phyloP scores from a whole-genome alignment of 805 yeast species.

The Myxozyma mucilagina region DNA sequence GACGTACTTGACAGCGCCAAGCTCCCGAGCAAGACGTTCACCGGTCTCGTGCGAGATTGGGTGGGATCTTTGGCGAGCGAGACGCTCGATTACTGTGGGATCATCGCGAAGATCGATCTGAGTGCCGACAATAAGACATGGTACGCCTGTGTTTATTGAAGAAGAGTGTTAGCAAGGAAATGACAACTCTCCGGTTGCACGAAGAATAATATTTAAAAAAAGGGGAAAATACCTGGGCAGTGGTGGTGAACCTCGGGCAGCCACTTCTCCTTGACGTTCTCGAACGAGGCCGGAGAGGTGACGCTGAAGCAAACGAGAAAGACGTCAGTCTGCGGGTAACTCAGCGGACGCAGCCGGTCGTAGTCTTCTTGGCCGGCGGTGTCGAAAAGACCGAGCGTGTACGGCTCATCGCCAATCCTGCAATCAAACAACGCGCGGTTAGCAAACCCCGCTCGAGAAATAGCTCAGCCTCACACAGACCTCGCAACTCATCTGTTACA shows the following conservation, averaged over 20 bases:
- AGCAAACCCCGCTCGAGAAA: not conserved
- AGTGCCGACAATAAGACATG: conserved; percentile 95
- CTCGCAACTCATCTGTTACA: not conserved
- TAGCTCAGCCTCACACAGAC: not conserved
- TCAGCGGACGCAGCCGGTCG: conserved; percentile 93
- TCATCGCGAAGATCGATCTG: conserved; percentile 94
- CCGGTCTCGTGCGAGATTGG: conserved; percentile 88
- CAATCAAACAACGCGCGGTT: not conserved
- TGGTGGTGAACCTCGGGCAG: conserved; percentile 97
- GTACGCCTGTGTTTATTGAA: conserved; percentile 70
- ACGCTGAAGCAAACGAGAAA: conserved; percentile 94
- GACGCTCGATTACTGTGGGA: conserved; percentile 82
- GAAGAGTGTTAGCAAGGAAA: not conserved
- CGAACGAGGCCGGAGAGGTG: conserved; percentile 95
- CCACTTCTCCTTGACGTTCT: conserved; percentile 98
- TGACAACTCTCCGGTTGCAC: not conserved
- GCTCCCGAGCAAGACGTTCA: conserved; percentile 87
- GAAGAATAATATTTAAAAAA: not conserved
- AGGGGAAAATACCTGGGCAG: conserved; percentile 56
- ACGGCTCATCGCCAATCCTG: conserved; percentile 93
- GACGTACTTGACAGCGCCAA: conserved; percentile 93
- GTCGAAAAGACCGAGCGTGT: conserved; percentile 94
- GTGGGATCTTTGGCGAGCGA: conserved; percentile 83
- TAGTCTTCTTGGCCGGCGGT: conserved; percentile 99
- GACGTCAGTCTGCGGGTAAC: conserved; percentile 96